Conservation (phyloP, 177 flowering plant species). For the Vitis hybrid region DNA sequence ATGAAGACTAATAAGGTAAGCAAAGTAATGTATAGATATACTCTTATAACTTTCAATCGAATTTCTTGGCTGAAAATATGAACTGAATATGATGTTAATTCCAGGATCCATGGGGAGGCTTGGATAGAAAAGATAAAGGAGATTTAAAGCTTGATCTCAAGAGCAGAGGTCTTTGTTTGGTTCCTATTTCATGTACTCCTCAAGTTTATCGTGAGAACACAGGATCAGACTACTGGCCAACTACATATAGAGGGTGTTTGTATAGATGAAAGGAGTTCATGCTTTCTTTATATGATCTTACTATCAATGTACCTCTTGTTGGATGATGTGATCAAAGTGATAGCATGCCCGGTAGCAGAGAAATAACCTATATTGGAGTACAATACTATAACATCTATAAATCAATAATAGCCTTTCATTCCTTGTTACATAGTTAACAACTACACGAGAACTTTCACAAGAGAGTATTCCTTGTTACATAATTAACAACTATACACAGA, state of each 20-base stretch:
- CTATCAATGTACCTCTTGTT: no score
- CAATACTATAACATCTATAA: no score
- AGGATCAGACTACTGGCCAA: slow-evolving; percentile 74
- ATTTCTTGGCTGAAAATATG: background rate
- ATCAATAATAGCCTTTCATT: no score
- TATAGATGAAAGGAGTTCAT: slow-evolving; percentile 37
- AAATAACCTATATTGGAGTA: no score
- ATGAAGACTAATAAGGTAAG: slow-evolving; percentile 58
- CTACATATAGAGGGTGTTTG: slow-evolving; percentile 62
- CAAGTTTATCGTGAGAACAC: slow-evolving; percentile 52
- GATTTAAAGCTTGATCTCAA: slow-evolving; percentile 44
- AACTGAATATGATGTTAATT: background rate
- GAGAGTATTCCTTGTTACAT: no score
- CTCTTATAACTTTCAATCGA: background rate
- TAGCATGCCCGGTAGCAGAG: no score
- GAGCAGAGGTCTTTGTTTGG: slow-evolving; percentile 70
- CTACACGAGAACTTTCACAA: no score
- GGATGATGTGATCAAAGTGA: no score
- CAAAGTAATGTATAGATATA: background rate
- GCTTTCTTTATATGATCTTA: no score
- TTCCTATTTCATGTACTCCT: slow-evolving; percentile 63
- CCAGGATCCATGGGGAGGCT: slow-evolving; percentile 64
- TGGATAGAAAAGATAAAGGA: slow-evolving; percentile 52
- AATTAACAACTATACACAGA: no score
- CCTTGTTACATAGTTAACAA: no score